phyloP scores from a whole-genome alignment of 2,329 filamentous ascomycete genomes.

The Ceratocystis smalleyi region DNA sequence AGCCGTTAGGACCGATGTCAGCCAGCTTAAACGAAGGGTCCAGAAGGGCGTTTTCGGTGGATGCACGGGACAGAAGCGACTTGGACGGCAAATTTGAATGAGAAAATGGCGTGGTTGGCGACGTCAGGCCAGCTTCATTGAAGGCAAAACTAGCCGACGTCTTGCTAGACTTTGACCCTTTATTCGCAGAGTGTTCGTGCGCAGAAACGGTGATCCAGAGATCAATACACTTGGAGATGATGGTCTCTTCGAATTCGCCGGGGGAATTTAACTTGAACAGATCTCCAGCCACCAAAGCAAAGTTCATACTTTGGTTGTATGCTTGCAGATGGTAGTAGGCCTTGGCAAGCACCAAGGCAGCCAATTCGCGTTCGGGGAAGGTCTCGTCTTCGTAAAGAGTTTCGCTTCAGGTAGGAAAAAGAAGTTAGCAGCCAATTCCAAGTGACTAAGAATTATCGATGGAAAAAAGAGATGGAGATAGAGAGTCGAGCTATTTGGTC shows the following conservation, averaged over 20 bases:
- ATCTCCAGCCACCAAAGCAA: constrained; percentile 85
- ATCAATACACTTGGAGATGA: constrained; percentile 95
- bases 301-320: constrained; percentile 98
- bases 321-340: constrained; percentile 98
- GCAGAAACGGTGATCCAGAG: constrained; percentile 73
- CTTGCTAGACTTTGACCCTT: constrained; percentile 27
- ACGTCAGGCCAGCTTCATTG: constrained; percentile 57
- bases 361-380: constrained; percentile 86
- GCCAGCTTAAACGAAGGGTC: constrained; percentile 37
- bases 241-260: constrained; percentile 96
- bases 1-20: constrained; percentile 18
- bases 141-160: constrained; percentile 61
- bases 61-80: constrained; percentile 68
- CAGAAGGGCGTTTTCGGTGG: constrained; percentile 21
- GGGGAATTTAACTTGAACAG: constrained; percentile 84
- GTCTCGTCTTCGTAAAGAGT: constrained; percentile 91
- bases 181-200: constrained; percentile 32
- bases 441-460: background rate
- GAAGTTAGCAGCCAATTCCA: background rate
- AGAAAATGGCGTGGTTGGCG: constrained; percentile 87
- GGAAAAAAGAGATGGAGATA: constrained; percentile 2
- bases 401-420: constrained; percentile 45
- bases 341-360: constrained; percentile 87
- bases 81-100: constrained; percentile 87
- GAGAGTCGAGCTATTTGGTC: background rate